These are phyloP conservation scores for Orychophragmus violaceus DNA, from an alignment of 345 rosid genomes.

Conservation along the genomic window DNA sequence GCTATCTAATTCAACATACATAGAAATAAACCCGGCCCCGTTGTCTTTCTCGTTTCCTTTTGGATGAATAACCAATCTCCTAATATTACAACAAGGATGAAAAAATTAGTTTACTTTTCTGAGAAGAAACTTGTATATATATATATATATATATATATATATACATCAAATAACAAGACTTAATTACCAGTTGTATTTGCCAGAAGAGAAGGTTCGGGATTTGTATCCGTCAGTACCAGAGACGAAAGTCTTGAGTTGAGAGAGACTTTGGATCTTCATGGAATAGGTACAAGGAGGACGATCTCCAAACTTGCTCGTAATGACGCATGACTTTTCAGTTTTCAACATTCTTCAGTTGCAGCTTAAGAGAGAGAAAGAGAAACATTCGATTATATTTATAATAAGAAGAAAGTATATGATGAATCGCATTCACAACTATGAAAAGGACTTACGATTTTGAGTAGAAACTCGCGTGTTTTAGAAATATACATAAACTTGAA, in stretches of 20 bases:
- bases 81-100: neutral
- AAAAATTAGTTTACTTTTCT: neutral
- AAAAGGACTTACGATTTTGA: too few species aligned
- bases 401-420: too few species aligned
- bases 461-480: too few species aligned
- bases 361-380: neutral
- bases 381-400: too few species aligned
- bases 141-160: too few species aligned
- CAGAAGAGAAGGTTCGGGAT: constrained; percentile 1
- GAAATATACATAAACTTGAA: too few species aligned
- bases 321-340: neutral
- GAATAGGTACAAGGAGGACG: constrained; percentile 5
- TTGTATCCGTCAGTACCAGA: neutral
- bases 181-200: constrained; percentile 4
- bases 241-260: neutral
- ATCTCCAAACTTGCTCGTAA: neutral
- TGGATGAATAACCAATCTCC: neutral
- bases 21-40: neutral
- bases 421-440: too few species aligned
- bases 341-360: neutral
- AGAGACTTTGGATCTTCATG: constrained; percentile 9
- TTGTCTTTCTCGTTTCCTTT: neutral
- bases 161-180: neutral
- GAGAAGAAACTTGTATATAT: too few species aligned
- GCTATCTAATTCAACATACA: neutral